Base-by-base conservation (phyloP, 2,329 filamentous ascomycete genomes). In the Colletotrichum lindemuthianum region DNA sequence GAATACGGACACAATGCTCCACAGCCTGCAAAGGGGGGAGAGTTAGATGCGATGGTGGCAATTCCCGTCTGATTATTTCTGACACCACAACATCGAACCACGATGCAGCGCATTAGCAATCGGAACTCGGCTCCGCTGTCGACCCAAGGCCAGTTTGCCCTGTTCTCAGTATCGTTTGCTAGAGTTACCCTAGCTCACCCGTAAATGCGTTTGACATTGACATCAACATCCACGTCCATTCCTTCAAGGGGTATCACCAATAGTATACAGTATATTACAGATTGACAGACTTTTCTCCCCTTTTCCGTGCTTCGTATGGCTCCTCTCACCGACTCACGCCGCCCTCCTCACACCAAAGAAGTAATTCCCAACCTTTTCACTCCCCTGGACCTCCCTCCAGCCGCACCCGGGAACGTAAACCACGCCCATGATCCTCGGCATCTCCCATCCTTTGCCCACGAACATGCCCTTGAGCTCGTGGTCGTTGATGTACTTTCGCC, bases 401-500 rank as follows among this genome's bases (percentile, higher is more conserved):
- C 96, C 96, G 48, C 97, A 61, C 0, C 92, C 93, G 0, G 96
- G 96, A 59, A 98, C 85, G 81, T 97, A 99, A 51, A 97, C 84
- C 8, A 97, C 92, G 1, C 96, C 96, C 84, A 92, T 89, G 67
- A 90, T 85, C 72, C 81, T 80, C 43, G 83, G 84, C 70, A 73
- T 82, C 75, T 82, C 84, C 90, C 90, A 95, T 2, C 79, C 82
- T 69, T 80, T 80, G 60, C 75, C 78, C 58, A 80, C 75, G 69
- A 90, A 86, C 74, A 85, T 82, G 1, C 75, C 78, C 70, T 84
- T 80, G 72, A 97, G 76, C 82, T 98, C 95, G 12, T 86, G 82
- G 68, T 92, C 91, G 74, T 97, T 96, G 69, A 99, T 90, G 79
- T 98, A 99, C 81, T 98, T 97, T 67, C 84, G 84, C 96, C 96